Percentiles rank a stretch among this genome's conserved stretches.
phyloP scores from a whole-genome alignment of 2,329 filamentous ascomycete genomes.

The Fusarium buharicum region DNA sequence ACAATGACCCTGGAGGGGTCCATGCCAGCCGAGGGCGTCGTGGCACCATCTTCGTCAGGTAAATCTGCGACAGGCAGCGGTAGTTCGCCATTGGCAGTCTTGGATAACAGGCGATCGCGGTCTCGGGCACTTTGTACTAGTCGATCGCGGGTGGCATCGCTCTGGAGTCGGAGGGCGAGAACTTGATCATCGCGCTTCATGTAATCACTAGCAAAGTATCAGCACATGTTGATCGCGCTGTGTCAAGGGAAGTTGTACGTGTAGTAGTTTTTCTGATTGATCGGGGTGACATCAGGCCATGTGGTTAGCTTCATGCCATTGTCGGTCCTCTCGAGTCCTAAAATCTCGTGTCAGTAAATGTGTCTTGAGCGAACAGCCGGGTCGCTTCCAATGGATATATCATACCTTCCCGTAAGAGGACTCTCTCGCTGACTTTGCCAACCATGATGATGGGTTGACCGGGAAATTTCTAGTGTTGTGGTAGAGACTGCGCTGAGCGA shows the following conservation, averaged over 20 bases:
- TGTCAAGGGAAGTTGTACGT: conserved; percentile 66
- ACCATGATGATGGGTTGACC: conserved; percentile 59
- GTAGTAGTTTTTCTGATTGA: conserved; percentile 99
- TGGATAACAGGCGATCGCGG: conserved; percentile 83
- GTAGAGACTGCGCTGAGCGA: conserved; percentile 21
- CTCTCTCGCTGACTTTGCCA: conserved; percentile 72
- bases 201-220: conserved; percentile 75
- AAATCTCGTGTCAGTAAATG: conserved; percentile 38
- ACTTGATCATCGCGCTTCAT: conserved; percentile 98
- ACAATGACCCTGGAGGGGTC: conserved; percentile 92
- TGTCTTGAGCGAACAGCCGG: conserved; percentile 26
- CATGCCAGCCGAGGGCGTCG: conserved; percentile 67
- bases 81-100: conserved; percentile 74
- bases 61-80: conserved; percentile 70
- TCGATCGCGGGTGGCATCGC: conserved; percentile 84
- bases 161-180: conserved; percentile 85
- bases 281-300: conserved; percentile 92
- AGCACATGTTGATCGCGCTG: conserved; percentile 18
- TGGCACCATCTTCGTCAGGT: conserved; percentile 65
- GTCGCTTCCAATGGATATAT: conserved; percentile 14
- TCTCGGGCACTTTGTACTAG: conserved; percentile 90
- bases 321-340: conserved; percentile 94
- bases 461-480: conserved; percentile 27
- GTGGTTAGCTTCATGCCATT: conserved; percentile 97
- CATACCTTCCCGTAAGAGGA: conserved; percentile 70